A percentile compares a stretch with the other conserved stretches of the same genome.
Evolutionary conservation across 2,329 filamentous ascomycete species (phyloP).

Genomic region (Cordyceps cateniannulata): DNA sequence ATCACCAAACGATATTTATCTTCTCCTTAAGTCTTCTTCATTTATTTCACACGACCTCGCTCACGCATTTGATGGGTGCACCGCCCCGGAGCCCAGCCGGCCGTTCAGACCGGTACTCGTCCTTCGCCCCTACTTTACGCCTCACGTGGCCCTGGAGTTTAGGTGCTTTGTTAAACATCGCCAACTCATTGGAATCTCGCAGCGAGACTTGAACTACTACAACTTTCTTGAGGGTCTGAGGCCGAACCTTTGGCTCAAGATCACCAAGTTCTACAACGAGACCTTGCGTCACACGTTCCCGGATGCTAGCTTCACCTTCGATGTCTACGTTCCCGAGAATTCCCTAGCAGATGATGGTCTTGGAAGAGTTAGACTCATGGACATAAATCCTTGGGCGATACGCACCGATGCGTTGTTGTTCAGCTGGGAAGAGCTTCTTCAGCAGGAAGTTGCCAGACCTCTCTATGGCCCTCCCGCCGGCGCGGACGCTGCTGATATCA

Average conservation of each 20-base stretch:
- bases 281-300: conserved; percentile 72
- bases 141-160: conserved; percentile 90
- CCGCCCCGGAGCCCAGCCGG: conserved; percentile 30
- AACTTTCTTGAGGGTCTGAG: conserved; percentile 66
- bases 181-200: conserved; percentile 73
- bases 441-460: conserved; percentile 55
- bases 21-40: conserved; percentile 88
- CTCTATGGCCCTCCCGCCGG: conserved; percentile 40
- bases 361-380: conserved; percentile 75
- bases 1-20: conserved; percentile 83
- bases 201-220: conserved; percentile 87
- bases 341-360: conserved; percentile 51
- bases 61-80: conserved; percentile 76
- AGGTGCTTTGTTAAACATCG: conserved; percentile 87
- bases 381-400: conserved; percentile 91
- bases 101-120: conserved; percentile 72
- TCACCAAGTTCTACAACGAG: conserved; percentile 70
- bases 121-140: conserved; percentile 78
- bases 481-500: conserved; percentile 26
- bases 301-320: conserved; percentile 79
- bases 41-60: conserved; percentile 93
- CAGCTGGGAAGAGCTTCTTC: conserved; percentile 80
- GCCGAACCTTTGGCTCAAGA: conserved; percentile 58
- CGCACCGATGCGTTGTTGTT: conserved; percentile 86
- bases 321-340: conserved; percentile 79